Conservation (phyloP, 495 filamentous ascomycete genomes). For the Neurospora sp. region DNA sequence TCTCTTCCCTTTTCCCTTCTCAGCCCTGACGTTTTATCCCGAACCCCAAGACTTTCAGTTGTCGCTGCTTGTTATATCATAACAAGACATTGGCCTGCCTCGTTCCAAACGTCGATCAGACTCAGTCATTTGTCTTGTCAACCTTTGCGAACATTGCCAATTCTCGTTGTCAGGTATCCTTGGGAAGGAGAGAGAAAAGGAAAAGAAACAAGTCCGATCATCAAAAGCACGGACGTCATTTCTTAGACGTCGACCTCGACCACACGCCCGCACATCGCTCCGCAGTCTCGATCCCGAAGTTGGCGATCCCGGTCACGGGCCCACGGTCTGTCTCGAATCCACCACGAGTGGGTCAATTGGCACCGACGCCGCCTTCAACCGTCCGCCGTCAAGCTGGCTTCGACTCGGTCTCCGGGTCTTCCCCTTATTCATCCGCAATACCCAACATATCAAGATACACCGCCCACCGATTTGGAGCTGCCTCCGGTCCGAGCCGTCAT, state of each 20-base stretch:
- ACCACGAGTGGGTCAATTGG: not conserved
- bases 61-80: not conserved
- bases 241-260: not conserved
- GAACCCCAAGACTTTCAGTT: not conserved
- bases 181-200: not conserved
- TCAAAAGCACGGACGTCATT: not conserved
- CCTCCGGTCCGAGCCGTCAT: constrained; percentile 14
- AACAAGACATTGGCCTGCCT: not conserved
- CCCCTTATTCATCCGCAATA: constrained; percentile 15
- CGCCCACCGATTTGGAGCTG: constrained; percentile 20
- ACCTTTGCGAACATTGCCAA: not conserved
- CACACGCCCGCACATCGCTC: not conserved
- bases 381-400: constrained; percentile 20
- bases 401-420: constrained; percentile 26
- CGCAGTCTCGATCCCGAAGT: not conserved
- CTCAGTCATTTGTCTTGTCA: not conserved
- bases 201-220: not conserved
- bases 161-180: not conserved
- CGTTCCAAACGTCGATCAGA: not conserved
- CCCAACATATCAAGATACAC: constrained; percentile 11
- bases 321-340: not conserved
- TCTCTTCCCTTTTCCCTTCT: constrained; percentile 1
- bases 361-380: not conserved
- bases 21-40: not conserved
- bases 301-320: not conserved